A percentile compares a stretch with the other conserved stretches of the same genome.
Conservation (phyloP, 1,139 yeast genomes). For the Pichia sp. region DNA sequence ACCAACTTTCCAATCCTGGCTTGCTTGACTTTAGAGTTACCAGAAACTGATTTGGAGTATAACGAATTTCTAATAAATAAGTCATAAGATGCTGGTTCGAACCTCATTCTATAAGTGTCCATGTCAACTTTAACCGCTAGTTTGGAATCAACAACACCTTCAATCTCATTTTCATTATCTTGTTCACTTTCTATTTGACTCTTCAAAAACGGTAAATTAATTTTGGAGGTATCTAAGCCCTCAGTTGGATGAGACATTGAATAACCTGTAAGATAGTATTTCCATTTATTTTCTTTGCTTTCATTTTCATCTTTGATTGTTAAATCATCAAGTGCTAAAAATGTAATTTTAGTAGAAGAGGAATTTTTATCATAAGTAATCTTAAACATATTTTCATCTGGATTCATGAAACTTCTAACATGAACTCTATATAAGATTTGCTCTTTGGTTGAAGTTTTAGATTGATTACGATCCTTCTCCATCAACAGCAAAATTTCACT, state of each 20-base stretch:
- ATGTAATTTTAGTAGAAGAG: slow-evolving; percentile 63
- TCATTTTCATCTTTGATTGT: slow-evolving; percentile 61
- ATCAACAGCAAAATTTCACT: slow-evolving; percentile 74
- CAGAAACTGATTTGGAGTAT: slow-evolving; percentile 25
- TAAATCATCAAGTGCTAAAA: slow-evolving; percentile 79
- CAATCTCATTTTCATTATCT: slow-evolving; percentile 44
- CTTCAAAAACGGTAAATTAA: slow-evolving; percentile 68
- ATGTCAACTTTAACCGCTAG: slow-evolving; percentile 75
- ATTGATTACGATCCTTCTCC: slow-evolving; percentile 67
- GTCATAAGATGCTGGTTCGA: slow-evolving; percentile 79
- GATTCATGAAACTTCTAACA: slow-evolving; percentile 71
- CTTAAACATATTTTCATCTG: slow-evolving; percentile 90
- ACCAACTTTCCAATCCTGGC: slow-evolving; percentile 20
- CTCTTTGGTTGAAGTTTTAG: slow-evolving; percentile 68
- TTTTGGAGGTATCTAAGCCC: slow-evolving; percentile 80
- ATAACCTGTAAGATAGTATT: slow-evolving; percentile 86
- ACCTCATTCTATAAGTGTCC: slow-evolving; percentile 72
- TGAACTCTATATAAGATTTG: slow-evolving; percentile 89
- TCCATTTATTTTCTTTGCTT: slow-evolving; percentile 76
- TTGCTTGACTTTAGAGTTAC: slow-evolving; percentile 15
- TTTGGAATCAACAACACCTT: slow-evolving; percentile 64
- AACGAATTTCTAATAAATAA: slow-evolving; percentile 59
- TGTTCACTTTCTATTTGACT: slow-evolving; percentile 45
- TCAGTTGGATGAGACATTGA: slow-evolving; percentile 96
- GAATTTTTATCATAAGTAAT: slow-evolving; percentile 58